These are phyloP conservation scores for Buddleja alternifolia DNA, from an alignment of 257 asterid species.

Conservation along the genomic window DNA sequence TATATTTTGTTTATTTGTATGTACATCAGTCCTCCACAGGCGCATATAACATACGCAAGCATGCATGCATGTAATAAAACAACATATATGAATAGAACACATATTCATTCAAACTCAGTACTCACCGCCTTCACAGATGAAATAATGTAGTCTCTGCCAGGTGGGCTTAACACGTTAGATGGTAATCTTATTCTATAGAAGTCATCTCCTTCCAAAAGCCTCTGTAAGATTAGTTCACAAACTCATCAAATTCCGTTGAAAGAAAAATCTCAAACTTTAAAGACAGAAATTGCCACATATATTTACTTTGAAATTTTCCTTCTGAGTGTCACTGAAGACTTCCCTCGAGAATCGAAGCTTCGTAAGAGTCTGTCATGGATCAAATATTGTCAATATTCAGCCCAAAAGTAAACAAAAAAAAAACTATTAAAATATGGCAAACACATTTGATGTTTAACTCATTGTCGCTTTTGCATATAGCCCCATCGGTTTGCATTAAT, in stretches of 20 bases:
- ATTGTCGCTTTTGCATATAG: background rate
- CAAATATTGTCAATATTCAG: constrained; percentile 12
- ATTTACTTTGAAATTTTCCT: constrained; percentile 73
- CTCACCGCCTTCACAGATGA: constrained; percentile 94
- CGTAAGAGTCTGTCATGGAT: constrained; percentile 70
- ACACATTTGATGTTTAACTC: background rate
- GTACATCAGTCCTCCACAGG: constrained; percentile 27
- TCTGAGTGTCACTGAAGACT: constrained; percentile 63
- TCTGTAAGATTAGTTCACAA: constrained; percentile 49
- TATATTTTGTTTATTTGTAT: background rate
- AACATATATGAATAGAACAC: background rate
- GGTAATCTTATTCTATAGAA: constrained; percentile 86
- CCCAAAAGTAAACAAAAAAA: constrained; percentile 7
- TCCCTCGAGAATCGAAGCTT: constrained; percentile 94
- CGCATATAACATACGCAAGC: constrained; percentile 2
- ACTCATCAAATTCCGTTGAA: constrained; percentile 21
- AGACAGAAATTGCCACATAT: constrained; percentile 2
- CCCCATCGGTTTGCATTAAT: background rate
- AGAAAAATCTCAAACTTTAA: background rate
- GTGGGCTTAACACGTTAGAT: constrained; percentile 70
- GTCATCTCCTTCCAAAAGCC: constrained; percentile 84
- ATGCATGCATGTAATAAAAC: constrained; percentile 2
- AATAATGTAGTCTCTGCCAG: constrained; percentile 72
- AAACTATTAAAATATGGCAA: background rate
- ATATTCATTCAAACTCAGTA: constrained; percentile 13